phyloP scores from a whole-genome alignment of 768 basidiomycete genomes.

The Termitomyces sp. region DNA sequence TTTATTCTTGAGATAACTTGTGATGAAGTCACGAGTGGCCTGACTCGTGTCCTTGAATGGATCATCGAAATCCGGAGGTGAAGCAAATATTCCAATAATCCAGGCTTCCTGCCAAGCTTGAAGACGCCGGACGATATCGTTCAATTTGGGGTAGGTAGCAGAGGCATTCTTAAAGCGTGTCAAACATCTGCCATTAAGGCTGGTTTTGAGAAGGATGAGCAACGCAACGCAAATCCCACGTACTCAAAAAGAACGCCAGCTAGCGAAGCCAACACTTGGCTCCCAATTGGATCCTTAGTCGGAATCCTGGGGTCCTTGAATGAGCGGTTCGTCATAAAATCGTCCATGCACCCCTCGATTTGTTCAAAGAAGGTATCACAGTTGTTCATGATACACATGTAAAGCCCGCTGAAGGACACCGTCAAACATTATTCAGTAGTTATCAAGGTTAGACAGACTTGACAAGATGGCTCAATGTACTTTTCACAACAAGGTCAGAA shows the following conservation, averaged over 20 bases:
- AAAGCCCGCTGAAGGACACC: slow-evolving; percentile 34
- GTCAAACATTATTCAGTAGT: neutral
- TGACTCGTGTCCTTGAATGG: slow-evolving; percentile 27
- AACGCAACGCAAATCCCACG: slow-evolving; percentile 19
- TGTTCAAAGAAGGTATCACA: slow-evolving; percentile 36
- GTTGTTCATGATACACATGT: slow-evolving; percentile 42
- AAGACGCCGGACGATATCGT: slow-evolving; percentile 37
- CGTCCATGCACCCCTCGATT: slow-evolving; percentile 38
- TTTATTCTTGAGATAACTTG: slow-evolving; percentile 31
- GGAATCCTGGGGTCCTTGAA: slow-evolving; percentile 26
- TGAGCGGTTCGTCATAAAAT: slow-evolving; percentile 30
- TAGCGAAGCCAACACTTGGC: slow-evolving; percentile 43
- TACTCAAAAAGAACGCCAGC: slow-evolving; percentile 51
- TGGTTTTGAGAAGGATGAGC: neutral
- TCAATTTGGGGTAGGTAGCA: slow-evolving; percentile 41
- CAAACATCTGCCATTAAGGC: slow-evolving; percentile 37
- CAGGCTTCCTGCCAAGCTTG: slow-evolving; percentile 45
- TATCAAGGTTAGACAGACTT: slow-evolving; percentile 36
- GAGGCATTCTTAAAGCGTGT: slow-evolving; percentile 57
- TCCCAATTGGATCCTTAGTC: slow-evolving; percentile 26
- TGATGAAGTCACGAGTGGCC: slow-evolving; percentile 32
- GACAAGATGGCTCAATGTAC: slow-evolving; percentile 43
- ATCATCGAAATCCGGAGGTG: slow-evolving; percentile 43
- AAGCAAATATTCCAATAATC: slow-evolving; percentile 34
- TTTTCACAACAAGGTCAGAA: slow-evolving; percentile 57